Evolutionary conservation across 768 basidiomycete species (phyloP).

Genomic region (Suillus ampliporus): DNA sequence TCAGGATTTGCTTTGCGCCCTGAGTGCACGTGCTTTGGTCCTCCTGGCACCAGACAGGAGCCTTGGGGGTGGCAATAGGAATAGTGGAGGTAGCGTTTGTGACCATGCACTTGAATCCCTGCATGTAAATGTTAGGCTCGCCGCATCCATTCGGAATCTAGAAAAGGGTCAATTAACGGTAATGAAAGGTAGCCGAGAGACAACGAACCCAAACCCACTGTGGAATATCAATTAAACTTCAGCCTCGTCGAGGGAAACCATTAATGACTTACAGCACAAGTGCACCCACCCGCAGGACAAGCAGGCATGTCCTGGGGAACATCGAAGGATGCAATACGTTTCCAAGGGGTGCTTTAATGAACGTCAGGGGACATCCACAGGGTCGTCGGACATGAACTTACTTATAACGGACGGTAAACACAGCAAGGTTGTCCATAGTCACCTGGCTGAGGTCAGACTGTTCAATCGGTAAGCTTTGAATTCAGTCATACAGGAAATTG

Average conservation of each 20-base stretch:
- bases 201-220: constrained; percentile 59
- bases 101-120: constrained; percentile 55
- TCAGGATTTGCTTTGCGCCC: constrained; percentile 61
- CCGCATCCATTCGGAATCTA: constrained; percentile 47
- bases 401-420: constrained; percentile 58
- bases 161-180: neutral
- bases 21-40: constrained; percentile 46
- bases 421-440: constrained; percentile 53
- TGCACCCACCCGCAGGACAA: constrained; percentile 56
- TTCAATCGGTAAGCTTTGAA: neutral
- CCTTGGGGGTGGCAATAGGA: constrained; percentile 47
- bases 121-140: constrained; percentile 57
- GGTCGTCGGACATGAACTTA: constrained; percentile 25
- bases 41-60: constrained; percentile 59
- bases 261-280: constrained; percentile 47
- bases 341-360: constrained; percentile 54
- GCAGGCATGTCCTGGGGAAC: constrained; percentile 55
- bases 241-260: neutral
- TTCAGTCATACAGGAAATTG: neutral
- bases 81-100: constrained; percentile 46
- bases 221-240: neutral
- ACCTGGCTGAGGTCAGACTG: constrained; percentile 55
- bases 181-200: neutral
- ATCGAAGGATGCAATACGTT: constrained; percentile 50
- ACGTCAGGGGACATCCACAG: neutral